These are phyloP conservation scores for Botrytis byssoidea DNA, from an alignment of 2,329 filamentous ascomycete genomes.

Conservation along the genomic window DNA sequence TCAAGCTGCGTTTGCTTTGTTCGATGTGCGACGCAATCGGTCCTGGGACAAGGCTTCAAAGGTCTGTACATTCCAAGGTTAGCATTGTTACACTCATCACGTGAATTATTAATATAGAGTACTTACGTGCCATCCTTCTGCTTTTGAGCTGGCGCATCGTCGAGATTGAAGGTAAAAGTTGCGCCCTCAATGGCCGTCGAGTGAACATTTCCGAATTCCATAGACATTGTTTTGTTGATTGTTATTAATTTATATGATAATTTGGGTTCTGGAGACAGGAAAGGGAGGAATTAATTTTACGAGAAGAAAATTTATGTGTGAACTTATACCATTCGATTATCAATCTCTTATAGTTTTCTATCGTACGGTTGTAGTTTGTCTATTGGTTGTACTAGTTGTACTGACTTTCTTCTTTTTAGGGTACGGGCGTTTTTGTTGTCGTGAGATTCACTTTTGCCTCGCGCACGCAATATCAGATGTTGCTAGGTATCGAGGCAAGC, in stretches of 20 bases:
- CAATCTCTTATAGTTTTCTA: background rate
- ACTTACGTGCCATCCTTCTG: constrained; percentile 9
- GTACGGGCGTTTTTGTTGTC: background rate
- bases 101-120: background rate
- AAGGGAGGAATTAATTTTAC: background rate
- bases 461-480: no score
- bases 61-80: constrained; percentile 12
- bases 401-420: background rate
- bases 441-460: constrained; percentile 1
- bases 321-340: background rate
- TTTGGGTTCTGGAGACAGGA: background rate
- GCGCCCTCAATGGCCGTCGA: background rate
- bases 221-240: background rate
- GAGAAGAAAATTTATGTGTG: background rate
- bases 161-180: background rate
- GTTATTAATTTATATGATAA: background rate
- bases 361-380: background rate
- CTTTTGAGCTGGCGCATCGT: background rate
- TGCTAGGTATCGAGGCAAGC: background rate
- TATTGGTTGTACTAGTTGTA: background rate
- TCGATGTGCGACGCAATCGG: constrained; percentile 15
- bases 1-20: constrained; percentile 4
- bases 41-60: constrained; percentile 13
- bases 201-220: constrained; percentile 1
- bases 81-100: constrained; percentile 12